Evolutionary conservation across 1,284 basidiomycete genomes (phyloP).

Genomic region (Athelia psychrophila): DNA sequence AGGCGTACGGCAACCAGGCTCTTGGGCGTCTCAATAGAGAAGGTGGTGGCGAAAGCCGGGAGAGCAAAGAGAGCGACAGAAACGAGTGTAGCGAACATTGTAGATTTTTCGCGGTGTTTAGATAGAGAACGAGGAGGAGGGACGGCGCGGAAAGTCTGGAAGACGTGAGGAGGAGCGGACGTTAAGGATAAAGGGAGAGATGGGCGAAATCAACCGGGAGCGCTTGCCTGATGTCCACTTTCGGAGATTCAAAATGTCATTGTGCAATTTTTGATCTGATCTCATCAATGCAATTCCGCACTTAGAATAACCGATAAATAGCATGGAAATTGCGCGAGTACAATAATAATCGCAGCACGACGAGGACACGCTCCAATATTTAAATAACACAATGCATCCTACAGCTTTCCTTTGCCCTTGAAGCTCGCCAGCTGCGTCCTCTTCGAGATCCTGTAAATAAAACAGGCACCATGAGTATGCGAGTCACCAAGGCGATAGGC

Average conservation of each 20-base stretch:
- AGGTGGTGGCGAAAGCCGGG: constrained; percentile 51
- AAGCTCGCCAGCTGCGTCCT: constrained; percentile 69
- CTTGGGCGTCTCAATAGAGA: constrained; percentile 48
- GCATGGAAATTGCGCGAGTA: too few relatives aligned
- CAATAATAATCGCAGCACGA: too few relatives aligned
- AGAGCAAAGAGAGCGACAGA: constrained; percentile 61
- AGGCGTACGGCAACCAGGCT: constrained; percentile 48
- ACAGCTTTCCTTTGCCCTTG: constrained; percentile 63
- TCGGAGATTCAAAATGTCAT: constrained; percentile 2
- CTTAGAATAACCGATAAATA: background rate
- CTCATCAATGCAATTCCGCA: background rate
- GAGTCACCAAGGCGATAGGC: constrained; percentile 7
- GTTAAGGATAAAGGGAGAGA: constrained; percentile 12
- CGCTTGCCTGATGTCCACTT: background rate
- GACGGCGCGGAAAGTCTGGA: constrained; percentile 22
- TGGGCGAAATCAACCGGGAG: background rate
- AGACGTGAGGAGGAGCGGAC: constrained; percentile 24
- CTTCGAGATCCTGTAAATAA: constrained; percentile 63
- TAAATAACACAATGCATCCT: too few relatives aligned
- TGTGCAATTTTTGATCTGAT: background rate
- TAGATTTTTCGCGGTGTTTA: constrained; percentile 10
- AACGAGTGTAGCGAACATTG: constrained; percentile 79
- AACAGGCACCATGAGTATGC: constrained; percentile 7
- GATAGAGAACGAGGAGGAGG: constrained; percentile 21
- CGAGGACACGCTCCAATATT: too few relatives aligned